Evolutionary conservation across 2,329 filamentous ascomycete genomes (phyloP), one percentile per base, ranked within the genome.

Genomic region (Elsinoe batatas): DNA sequence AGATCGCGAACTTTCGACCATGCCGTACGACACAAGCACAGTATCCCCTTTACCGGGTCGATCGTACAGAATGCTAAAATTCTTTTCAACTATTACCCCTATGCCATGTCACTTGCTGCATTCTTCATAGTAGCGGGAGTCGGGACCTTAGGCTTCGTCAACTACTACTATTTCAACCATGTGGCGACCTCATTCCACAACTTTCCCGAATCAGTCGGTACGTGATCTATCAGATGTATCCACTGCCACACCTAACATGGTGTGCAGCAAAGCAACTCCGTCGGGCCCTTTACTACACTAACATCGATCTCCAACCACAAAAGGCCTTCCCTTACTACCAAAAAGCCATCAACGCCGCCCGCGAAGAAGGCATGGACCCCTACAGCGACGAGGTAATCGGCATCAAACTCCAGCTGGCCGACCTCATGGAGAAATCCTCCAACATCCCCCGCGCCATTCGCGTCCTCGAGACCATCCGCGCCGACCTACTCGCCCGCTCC

Each of bases 321-420:
- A 78, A 86, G 55, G 91, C 91, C 0, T 76, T 94, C 58, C 86
- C 88, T 62, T 88, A 88, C 69, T 97, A 95, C 69, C 84, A 84
- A 64, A 79, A 86, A 61, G 90, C 91, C 2, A 75, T 97, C 57
- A 76, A 83, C 59, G 78, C 85, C 53, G 89, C 89, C 57, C 74
- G 83, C 50, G 83, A 88, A 64, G 66, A 86, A 51, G 82, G 83
- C 0, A 81, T 98, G 74, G 89, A 97, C 66, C 88, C 88, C 0
- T 94, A 91, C 67, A 91, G 87, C 3, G 87, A 96, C 63, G 91
- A 96, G 68, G 84, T 96, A 33, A 78, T 96, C 62, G 93, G 93
- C 7, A 83, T 97, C 53, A 88, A 90, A 65, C 84, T 97, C 51
- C 83, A 91, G 67, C 77, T 95, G 7, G 83, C 88, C 1, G 78